Evolutionary conservation across 140 eudicot species (phyloP).

Genomic region (Bidens hawaiensis): DNA sequence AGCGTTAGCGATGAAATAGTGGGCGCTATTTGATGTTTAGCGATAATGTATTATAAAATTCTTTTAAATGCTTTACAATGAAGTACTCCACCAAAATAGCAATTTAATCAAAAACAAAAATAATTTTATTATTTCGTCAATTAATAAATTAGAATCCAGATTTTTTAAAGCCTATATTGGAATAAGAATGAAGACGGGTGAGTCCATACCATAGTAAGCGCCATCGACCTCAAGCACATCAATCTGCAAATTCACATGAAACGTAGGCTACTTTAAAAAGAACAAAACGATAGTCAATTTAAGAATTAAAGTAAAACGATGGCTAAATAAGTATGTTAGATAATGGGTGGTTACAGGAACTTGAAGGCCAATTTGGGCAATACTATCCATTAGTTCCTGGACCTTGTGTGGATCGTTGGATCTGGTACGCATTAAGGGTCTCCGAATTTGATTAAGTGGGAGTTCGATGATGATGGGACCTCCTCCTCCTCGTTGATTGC

Average conservation of each 20-base stretch:
- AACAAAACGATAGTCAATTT: too few relatives aligned
- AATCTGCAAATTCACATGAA: conserved; percentile 54
- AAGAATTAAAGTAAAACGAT: too few relatives aligned
- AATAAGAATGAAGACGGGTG: not conserved
- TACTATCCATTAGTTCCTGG: conserved; percentile 90
- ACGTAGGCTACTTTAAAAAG: too few relatives aligned
- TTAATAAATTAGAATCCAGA: not conserved
- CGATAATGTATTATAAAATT: too few relatives aligned
- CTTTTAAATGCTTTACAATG: too few relatives aligned
- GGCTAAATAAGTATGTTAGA: too few relatives aligned
- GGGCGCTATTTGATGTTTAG: too few relatives aligned
- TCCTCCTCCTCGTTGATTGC: conserved; percentile 24
- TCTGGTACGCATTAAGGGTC: conserved; percentile 96
- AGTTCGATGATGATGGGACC: conserved; percentile 83
- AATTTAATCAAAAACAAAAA: too few relatives aligned
- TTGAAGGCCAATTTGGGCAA: conserved; percentile 91
- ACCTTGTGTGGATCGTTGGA: conserved; percentile 79
- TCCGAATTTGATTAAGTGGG: conserved; percentile 75
- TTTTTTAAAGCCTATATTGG: conserved; percentile 6
- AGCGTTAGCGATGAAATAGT: too few relatives aligned
- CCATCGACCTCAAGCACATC: conserved; percentile 99
- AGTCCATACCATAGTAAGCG: conserved; percentile 71
- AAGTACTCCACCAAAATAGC: too few relatives aligned
- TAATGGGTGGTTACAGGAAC: conserved; percentile 61
- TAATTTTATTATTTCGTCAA: not conserved